Conservation (phyloP, 768 basidiomycete species). For the Psilocybe tampanensis region DNA sequence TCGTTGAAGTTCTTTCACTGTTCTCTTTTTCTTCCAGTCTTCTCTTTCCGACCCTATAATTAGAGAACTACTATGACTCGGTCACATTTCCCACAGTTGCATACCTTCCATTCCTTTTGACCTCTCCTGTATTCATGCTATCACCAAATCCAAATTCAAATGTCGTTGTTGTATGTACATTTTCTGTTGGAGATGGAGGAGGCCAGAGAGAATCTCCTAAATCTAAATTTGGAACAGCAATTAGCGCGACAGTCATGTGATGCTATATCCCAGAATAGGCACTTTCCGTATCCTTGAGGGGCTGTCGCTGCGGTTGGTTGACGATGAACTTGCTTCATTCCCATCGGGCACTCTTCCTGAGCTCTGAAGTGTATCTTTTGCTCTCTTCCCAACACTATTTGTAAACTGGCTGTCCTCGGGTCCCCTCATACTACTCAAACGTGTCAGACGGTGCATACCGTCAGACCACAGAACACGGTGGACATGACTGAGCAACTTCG, state of each 20-base stretch:
- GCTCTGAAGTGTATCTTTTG: no score
- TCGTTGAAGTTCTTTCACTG: not conserved
- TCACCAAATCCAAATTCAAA: not conserved
- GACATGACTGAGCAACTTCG: not conserved
- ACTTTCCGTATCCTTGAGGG: not conserved
- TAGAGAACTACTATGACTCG: not conserved
- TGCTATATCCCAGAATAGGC: slow-evolving; percentile 8
- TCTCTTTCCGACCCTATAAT: not conserved
- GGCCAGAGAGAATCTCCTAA: not conserved
- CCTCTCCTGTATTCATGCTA: not conserved
- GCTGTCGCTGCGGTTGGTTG: not conserved
- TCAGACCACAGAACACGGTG: not conserved
- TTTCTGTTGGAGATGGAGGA: not conserved
- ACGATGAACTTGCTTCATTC: not conserved
- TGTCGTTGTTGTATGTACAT: not conserved
- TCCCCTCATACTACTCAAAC: not conserved
- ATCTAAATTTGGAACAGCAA: not conserved
- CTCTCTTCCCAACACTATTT: no score
- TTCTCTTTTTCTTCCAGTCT: not conserved
- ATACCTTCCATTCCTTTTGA: not conserved
- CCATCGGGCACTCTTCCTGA: no score
- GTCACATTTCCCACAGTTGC: not conserved
- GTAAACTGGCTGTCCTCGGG: not conserved
- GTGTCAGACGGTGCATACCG: not conserved
- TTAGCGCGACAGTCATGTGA: not conserved